These are phyloP conservation scores for Phaeoacremonium minimum DNA, from an alignment of 2,329 filamentous ascomycete species.

Conservation along the genomic window DNA sequence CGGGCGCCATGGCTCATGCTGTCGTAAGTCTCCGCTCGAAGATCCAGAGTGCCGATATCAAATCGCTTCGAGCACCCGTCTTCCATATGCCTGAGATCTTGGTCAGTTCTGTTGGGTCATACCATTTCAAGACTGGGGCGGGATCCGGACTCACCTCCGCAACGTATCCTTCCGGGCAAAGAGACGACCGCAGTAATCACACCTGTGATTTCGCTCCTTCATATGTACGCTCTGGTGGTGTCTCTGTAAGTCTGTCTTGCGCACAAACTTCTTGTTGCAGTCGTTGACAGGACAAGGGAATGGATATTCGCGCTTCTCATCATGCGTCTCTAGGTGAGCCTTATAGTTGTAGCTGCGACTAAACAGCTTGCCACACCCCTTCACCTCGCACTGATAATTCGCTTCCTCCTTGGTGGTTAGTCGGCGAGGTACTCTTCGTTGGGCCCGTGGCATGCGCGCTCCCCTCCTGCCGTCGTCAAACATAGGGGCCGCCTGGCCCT, in stretches of 20 bases:
- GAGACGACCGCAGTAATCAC: slow-evolving; percentile 63
- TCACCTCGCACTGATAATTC: slow-evolving; percentile 63
- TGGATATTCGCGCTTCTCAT: slow-evolving; percentile 66
- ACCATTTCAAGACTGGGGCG: too few relatives aligned
- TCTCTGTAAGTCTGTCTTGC: slow-evolving; percentile 72
- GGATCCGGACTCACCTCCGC: slow-evolving; percentile 53
- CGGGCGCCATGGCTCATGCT: slow-evolving; percentile 7
- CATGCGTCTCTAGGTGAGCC: slow-evolving; percentile 80
- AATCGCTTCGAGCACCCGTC: slow-evolving; percentile 71
- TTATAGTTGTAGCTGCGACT: slow-evolving; percentile 83
- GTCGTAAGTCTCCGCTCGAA: slow-evolving; percentile 29
- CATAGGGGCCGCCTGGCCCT: slow-evolving; percentile 12
- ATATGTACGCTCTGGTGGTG: slow-evolving; percentile 67
- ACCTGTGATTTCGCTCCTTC: slow-evolving; percentile 66
- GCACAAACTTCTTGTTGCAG: slow-evolving; percentile 74
- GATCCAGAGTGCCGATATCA: slow-evolving; percentile 47
- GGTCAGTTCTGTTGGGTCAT: background rate
- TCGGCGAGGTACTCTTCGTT: too few relatives aligned
- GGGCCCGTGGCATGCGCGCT: too few relatives aligned
- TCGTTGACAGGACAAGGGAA: slow-evolving; percentile 61
- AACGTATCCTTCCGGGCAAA: slow-evolving; percentile 82
- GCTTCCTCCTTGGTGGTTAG: slow-evolving; percentile 65
- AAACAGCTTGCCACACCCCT: slow-evolving; percentile 73
- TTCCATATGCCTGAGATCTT: slow-evolving; percentile 60
- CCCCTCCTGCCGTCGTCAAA: slow-evolving; percentile 18